phyloP scores from a whole-genome alignment of 1,284 basidiomycete genomes.

The Phellopilus nigrolimitatus region DNA sequence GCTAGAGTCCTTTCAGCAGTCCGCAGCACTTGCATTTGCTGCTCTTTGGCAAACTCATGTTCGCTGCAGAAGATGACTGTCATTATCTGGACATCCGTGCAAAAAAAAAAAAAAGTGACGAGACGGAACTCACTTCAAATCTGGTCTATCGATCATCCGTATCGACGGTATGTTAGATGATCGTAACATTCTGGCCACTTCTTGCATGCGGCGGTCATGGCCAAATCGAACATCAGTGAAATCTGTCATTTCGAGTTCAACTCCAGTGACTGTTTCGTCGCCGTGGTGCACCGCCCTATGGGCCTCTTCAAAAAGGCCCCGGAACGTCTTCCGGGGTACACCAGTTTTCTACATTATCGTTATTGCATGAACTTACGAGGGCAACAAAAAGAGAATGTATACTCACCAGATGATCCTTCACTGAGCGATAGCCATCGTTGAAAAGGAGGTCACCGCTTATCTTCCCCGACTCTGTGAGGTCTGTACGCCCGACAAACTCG shows the following conservation, averaged over 20 bases:
- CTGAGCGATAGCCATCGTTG: conserved; percentile 48
- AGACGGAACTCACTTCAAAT: conserved; percentile 54
- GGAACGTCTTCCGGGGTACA: conserved; percentile 45
- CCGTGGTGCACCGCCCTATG: conserved; percentile 48
- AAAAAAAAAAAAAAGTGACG: conserved; percentile 2
- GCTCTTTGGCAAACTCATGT: conserved; percentile 74
- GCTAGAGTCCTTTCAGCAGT: conserved; percentile 84
- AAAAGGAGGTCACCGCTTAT: conserved; percentile 38
- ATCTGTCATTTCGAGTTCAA: conserved; percentile 65
- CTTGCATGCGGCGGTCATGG: conserved; percentile 79
- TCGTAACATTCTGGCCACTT: conserved; percentile 83
- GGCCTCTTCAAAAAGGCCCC: conserved; percentile 45
- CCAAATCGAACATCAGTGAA: conserved; percentile 83
- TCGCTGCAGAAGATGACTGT: conserved; percentile 45
- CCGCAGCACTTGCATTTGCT: conserved; percentile 73
- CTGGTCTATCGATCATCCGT: conserved; percentile 63
- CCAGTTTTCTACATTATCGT: conserved; percentile 37
- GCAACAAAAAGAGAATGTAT: neutral
- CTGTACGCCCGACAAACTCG: conserved; percentile 72
- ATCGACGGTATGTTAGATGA: conserved; percentile 68
- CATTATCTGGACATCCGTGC: neutral
- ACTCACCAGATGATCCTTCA: conserved; percentile 58
- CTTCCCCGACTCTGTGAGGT: conserved; percentile 62
- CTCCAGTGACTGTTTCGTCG: conserved; percentile 54
- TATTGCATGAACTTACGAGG: conserved; percentile 5